Percentiles rank a stretch among this genome's conserved stretches.
Evolutionary conservation across 2,329 filamentous ascomycete species (phyloP).

Genomic region (Malbranchea cinnamomea): DNA sequence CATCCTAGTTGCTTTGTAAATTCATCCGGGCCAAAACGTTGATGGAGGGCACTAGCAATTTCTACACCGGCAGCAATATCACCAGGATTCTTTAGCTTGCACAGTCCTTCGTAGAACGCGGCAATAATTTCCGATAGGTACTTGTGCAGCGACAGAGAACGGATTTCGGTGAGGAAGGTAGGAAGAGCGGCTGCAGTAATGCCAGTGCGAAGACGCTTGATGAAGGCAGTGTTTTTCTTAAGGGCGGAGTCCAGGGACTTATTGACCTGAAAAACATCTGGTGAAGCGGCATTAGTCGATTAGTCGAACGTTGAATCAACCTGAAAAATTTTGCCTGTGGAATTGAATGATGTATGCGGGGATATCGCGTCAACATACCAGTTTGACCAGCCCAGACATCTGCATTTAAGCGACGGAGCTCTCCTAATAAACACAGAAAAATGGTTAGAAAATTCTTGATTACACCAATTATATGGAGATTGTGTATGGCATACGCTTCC

Average conservation of each 20-base stretch:
- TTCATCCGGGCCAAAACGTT: slow-evolving; percentile 77
- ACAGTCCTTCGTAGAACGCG: slow-evolving; percentile 86
- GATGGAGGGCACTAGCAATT: slow-evolving; percentile 86
- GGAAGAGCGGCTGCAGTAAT: slow-evolving; percentile 64
- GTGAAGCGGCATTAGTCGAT: slow-evolving; percentile 11
- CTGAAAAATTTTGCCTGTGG: background rate
- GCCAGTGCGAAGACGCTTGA: slow-evolving; percentile 84
- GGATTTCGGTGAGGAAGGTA: slow-evolving; percentile 81
- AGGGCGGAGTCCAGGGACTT: slow-evolving; percentile 80
- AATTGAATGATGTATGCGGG: slow-evolving; percentile 5
- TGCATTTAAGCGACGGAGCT: slow-evolving; percentile 77
- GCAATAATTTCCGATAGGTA: slow-evolving; percentile 96
- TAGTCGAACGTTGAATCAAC: slow-evolving; percentile 5
- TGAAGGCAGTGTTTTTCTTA: slow-evolving; percentile 97
- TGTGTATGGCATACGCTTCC: slow-evolving; percentile 31
- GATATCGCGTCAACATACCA: slow-evolving; percentile 44
- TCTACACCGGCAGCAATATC: slow-evolving; percentile 87
- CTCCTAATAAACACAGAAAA: slow-evolving; percentile 44
- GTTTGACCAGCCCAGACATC: slow-evolving; percentile 78
- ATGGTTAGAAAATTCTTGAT: slow-evolving; percentile 2
- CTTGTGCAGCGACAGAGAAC: slow-evolving; percentile 80
- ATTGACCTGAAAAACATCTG: slow-evolving; percentile 65
- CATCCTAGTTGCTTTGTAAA: slow-evolving; percentile 88
- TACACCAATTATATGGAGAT: background rate
- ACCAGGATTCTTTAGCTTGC: slow-evolving; percentile 77